phyloP scores from a whole-genome alignment of 257 asterid genomes.

The Nicotiana knightiana region DNA sequence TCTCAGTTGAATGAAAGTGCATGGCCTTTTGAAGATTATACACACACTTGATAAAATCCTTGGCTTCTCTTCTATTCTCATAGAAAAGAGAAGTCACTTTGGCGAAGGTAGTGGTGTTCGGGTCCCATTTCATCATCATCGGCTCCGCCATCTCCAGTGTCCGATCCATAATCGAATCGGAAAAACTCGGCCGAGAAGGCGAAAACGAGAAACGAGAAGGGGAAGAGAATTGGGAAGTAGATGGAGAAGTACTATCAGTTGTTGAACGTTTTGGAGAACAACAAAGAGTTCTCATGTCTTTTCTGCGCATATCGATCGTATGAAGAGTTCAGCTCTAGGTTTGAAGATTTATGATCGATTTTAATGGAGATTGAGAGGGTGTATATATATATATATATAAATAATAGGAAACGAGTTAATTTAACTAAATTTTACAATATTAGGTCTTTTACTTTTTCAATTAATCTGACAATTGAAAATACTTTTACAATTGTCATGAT shows the following conservation, averaged over 20 bases:
- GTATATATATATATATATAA: background rate
- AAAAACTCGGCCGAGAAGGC: slow-evolving; percentile 45
- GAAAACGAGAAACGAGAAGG: slow-evolving; percentile 41
- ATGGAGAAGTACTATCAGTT: slow-evolving; percentile 2
- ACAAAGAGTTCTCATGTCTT: slow-evolving; percentile 41
- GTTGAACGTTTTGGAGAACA: slow-evolving; percentile 31
- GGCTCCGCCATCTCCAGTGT: slow-evolving; percentile 59
- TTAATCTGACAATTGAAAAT: too few species aligned
- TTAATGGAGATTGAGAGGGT: background rate
- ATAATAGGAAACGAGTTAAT: too few species aligned
- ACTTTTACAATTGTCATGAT: too few species aligned
- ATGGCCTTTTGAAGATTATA: slow-evolving; percentile 59
- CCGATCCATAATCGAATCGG: slow-evolving; percentile 68
- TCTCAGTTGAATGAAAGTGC: slow-evolving; percentile 47
- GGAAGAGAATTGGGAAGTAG: slow-evolving; percentile 7
- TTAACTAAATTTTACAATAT: too few species aligned
- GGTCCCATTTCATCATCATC: slow-evolving; percentile 58
- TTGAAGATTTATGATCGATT: background rate
- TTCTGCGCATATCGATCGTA: slow-evolving; percentile 25
- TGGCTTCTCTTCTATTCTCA: slow-evolving; percentile 58
- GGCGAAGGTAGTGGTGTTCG: slow-evolving; percentile 38
- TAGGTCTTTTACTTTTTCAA: too few species aligned
- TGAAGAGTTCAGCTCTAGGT: background rate
- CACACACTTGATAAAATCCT: slow-evolving; percentile 47
- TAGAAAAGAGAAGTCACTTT: slow-evolving; percentile 69